phyloP scores from a whole-genome alignment of 1,284 basidiomycete genomes.

The Sphagnurus paluster region DNA sequence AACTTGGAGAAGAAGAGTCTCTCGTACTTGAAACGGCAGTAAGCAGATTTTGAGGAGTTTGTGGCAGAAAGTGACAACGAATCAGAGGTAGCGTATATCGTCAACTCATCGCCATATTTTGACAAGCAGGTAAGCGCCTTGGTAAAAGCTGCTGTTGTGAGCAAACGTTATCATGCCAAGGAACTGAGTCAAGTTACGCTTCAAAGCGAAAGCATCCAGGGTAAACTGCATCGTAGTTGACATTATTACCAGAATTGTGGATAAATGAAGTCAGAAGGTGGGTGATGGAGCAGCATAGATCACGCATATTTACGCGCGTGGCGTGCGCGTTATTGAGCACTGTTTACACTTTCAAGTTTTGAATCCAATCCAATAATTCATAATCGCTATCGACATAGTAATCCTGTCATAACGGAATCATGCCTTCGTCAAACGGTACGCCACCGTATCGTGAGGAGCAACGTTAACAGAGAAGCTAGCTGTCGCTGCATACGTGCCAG shows the following conservation, averaged over 20 bases:
- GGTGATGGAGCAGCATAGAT: background rate
- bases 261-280: background rate
- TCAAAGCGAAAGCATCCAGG: conserved; percentile 42
- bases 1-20: conserved; percentile 72
- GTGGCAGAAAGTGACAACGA: conserved; percentile 66
- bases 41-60: conserved; percentile 77
- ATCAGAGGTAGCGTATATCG: conserved; percentile 62
- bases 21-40: conserved; percentile 73
- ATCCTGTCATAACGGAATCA: too few relatives aligned
- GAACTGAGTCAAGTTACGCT: conserved; percentile 31
- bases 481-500: conserved; percentile 37
- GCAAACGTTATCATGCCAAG: conserved; percentile 6
- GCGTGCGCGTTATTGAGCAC: background rate
- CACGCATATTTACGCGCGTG: background rate
- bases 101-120: conserved; percentile 77
- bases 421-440: conserved; percentile 37
- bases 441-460: conserved; percentile 51
- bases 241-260: conserved; percentile 1
- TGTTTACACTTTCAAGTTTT: background rate
- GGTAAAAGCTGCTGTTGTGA: conserved; percentile 56
- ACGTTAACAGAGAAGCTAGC: conserved; percentile 41
- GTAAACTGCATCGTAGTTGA: conserved; percentile 38
- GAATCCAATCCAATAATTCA: too few relatives aligned
- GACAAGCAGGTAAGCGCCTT: conserved; percentile 73
- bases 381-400: too few relatives aligned